Evolutionary conservation across 2,329 filamentous ascomycete species (phyloP).

Genomic region (Torrubiella hemipterigena): DNA sequence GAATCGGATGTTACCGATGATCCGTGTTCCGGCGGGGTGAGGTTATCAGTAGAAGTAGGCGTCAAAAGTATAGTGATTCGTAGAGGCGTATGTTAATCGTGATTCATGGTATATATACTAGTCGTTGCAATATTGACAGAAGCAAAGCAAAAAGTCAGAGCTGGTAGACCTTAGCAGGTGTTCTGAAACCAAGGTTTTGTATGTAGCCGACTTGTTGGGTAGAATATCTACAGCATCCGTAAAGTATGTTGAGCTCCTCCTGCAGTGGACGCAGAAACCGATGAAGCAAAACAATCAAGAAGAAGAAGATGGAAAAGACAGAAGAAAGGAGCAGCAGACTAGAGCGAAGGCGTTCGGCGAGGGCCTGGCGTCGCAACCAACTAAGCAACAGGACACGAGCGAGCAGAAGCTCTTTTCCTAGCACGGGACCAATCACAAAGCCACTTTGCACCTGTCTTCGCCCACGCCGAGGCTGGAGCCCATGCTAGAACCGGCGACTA

Average conservation of each 20-base stretch:
- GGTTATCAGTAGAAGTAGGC: background rate
- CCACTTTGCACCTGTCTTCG: too few species aligned
- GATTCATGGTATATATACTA: too few species aligned
- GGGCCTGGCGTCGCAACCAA: too few species aligned
- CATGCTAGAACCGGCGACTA: too few species aligned
- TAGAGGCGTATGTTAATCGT: background rate
- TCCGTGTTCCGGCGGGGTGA: background rate
- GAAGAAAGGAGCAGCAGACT: background rate
- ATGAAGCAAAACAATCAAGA: background rate
- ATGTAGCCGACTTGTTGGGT: background rate
- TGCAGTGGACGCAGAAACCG: background rate
- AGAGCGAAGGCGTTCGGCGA: background rate
- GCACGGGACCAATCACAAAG: too few species aligned
- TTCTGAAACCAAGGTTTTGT: background rate
- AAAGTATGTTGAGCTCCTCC: background rate
- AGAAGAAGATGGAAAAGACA: background rate
- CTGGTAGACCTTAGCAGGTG: background rate
- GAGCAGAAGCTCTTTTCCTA: too few species aligned
- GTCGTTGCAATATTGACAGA: background rate
- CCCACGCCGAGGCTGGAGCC: too few species aligned
- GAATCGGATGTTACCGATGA: too few species aligned
- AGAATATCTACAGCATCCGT: background rate
- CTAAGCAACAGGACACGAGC: too few species aligned
- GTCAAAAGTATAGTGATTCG: background rate
- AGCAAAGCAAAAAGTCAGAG: background rate